These are phyloP conservation scores for Chrysochromulina parva DNA, from an alignment of 78 protist species.

Conservation along the genomic window DNA sequence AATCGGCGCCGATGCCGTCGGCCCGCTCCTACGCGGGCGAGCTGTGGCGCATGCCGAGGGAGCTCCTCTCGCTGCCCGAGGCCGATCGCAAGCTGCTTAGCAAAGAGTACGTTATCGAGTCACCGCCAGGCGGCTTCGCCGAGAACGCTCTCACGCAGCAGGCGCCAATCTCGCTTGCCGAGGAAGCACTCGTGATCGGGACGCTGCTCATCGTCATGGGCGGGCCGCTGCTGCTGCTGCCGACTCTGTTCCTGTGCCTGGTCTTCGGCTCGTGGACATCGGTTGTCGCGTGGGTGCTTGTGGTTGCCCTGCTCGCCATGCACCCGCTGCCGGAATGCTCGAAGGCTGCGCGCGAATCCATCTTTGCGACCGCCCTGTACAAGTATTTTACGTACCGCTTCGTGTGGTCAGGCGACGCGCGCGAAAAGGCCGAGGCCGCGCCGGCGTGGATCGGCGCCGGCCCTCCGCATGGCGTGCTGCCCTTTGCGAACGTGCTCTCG, in stretches of 20 bases:
- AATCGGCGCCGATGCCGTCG: no score
- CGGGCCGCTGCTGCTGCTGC: background rate
- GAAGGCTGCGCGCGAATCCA: background rate
- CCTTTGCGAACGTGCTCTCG: background rate
- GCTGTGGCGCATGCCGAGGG: no score
- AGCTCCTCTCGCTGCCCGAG: no score
- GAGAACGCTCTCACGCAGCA: background rate
- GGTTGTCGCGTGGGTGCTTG: background rate
- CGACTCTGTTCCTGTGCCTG: background rate
- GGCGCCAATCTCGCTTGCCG: background rate
- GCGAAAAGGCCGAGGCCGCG: no score
- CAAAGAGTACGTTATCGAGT: no score
- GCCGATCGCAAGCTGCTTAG: no score
- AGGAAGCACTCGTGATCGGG: background rate
- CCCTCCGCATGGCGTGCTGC: conserved; percentile 30
- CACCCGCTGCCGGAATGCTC: background rate
- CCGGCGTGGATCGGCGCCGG: background rate
- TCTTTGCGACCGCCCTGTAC: background rate
- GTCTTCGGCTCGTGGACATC: background rate
- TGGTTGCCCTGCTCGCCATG: background rate
- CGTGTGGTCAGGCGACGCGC: background rate
- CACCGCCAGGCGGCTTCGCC: no score
- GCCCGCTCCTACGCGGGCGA: no score
- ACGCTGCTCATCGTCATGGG: background rate
- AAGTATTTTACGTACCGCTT: background rate